These are phyloP conservation scores for Mrakia hoshinonis DNA, from an alignment of 768 basidiomycete genomes.

Conservation along the genomic window DNA sequence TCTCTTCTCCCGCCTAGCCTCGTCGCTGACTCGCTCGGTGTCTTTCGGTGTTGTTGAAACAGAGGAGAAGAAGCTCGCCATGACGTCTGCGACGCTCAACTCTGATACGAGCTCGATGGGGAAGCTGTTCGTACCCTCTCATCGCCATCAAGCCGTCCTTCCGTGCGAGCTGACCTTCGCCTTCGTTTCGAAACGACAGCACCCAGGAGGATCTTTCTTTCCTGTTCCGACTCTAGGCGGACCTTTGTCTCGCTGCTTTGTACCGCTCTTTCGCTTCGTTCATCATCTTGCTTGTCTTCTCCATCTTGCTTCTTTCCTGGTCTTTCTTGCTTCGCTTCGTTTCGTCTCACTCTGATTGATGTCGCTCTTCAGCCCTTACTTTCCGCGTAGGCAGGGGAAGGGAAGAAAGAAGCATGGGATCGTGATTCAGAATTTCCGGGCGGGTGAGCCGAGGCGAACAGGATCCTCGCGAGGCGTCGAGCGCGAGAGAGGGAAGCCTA, in stretches of 20 bases:
- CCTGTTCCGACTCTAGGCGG: conserved; percentile 26
- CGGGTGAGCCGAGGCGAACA: too few relatives aligned
- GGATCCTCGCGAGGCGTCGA: too few relatives aligned
- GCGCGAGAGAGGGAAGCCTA: too few relatives aligned
- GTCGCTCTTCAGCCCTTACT: too few relatives aligned
- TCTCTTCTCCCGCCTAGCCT: conserved; percentile 12
- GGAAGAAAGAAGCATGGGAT: too few relatives aligned
- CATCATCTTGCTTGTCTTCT: too few relatives aligned
- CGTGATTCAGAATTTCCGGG: too few relatives aligned
- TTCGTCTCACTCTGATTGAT: too few relatives aligned
- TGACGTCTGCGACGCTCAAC: conserved; percentile 31
- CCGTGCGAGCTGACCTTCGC: neutral
- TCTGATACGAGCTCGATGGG: conserved; percentile 67
- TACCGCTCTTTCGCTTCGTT: too few relatives aligned
- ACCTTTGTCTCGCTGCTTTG: neutral
- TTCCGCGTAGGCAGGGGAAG: too few relatives aligned
- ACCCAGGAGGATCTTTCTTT: conserved; percentile 28
- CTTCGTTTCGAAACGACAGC: neutral
- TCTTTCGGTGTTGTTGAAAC: conserved; percentile 45
- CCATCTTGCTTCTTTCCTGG: too few relatives aligned
- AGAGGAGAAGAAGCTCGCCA: conserved; percentile 82
- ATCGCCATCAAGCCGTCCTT: neutral
- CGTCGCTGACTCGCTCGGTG: neutral
- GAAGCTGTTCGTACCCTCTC: conserved; percentile 45
- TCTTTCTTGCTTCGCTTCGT: too few relatives aligned